Evolutionary conservation across 495 filamentous ascomycete genomes (phyloP), one percentile per base, ranked within the genome.

Genomic region (Penicillium desertorum): DNA sequence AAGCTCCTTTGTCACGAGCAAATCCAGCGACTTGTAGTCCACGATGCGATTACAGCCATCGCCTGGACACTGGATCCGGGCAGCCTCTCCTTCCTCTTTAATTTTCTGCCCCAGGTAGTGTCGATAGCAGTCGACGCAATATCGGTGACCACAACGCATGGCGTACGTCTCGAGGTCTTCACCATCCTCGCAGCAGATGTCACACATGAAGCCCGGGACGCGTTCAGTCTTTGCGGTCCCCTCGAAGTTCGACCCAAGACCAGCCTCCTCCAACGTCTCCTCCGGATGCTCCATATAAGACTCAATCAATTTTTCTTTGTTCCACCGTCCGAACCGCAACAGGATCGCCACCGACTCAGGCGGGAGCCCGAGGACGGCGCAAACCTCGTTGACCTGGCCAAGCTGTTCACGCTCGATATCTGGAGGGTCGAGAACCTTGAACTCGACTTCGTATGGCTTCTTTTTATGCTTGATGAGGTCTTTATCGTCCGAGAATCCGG

Each of bases 121-220:
- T 34, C 86, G 80, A 69, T 97, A 98, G 73, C 94, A 98, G 64
- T 91, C 83, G 30, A 90, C 88, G 58, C 94, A 98, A 66, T 94
- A 98, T n/a, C 95, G 83, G 72, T 98, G 94, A 0, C 87, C 89
- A 71, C 94, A 98, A 59, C 90, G 95, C 84, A 98, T 92, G 5
- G 94, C 90, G 69, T 96, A 98, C 19, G 89, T 92, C 64, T 91
- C 74, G n/a, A 97, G 72, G 0, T 85, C 86, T 5, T 82, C 76
- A 14, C 81, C 86, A 60, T 98, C 95, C 57, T 98, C 92, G 71
- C 89, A 98, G 72, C 94, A 98, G 61, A 98, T 98, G 46, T 94
- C 91, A 74, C 94, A 98, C 57, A 83, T 78, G 70, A 98, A 98
- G 5, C 85, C 89, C 11, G 81, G 79, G 22, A 95, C 73, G 36